A percentile compares a stretch with the other conserved stretches of the same genome.
These are phyloP conservation scores for Arabidopsis thaliana DNA, from an alignment of 345 rosid species.

Conservation along the genomic window TAIR10.1 NC_003075.7:16517001-16517500, in stretches of 20 bases:
- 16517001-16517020: no score
- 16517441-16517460: background rate
- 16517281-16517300: constrained; percentile 60
- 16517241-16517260: background rate
- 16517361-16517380: constrained; percentile 99
- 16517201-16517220: constrained; percentile 50
- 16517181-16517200: constrained; percentile 93
- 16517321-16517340: constrained; percentile 83
- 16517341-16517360: constrained; percentile 97
- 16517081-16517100: constrained; percentile 93
- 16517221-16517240: background rate
- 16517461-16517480: background rate
- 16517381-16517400: constrained; percentile 82
- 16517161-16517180: constrained; percentile 90
- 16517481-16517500: constrained; percentile 60
- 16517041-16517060: constrained; percentile 72
- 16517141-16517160: constrained; percentile 97
- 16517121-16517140: constrained; percentile 93
- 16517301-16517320: constrained; percentile 97
- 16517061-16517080: constrained; percentile 97
- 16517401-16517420: background rate
- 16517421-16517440: background rate
- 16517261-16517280: background rate
- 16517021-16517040: constrained; percentile 2
- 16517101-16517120: constrained; percentile 88